These are phyloP conservation scores for Oxytropis ochrocephala DNA, from an alignment of 306 rosid genomes.

Conservation along the genomic window DNA sequence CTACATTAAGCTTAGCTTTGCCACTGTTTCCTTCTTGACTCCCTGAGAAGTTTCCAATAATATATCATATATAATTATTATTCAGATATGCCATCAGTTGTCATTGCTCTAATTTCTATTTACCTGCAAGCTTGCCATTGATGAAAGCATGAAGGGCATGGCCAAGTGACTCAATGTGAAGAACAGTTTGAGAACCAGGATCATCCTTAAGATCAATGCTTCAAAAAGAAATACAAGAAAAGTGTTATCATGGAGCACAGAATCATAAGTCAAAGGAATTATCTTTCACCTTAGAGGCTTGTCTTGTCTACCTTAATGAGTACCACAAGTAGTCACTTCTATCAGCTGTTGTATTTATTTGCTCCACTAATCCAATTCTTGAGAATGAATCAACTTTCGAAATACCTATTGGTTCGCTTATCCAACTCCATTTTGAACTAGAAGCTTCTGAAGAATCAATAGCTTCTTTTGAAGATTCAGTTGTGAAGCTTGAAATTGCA, in stretches of 20 bases:
- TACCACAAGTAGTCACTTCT: slow-evolving; percentile 96
- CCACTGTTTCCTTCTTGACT: slow-evolving; percentile 49
- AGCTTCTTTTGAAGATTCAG: slow-evolving; percentile 43
- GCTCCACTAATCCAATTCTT: slow-evolving; percentile 71
- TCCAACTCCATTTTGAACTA: slow-evolving; percentile 81
- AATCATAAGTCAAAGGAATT: slow-evolving; percentile 13
- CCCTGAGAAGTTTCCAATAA: slow-evolving; percentile 41
- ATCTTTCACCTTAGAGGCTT: slow-evolving; percentile 8
- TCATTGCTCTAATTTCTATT: background rate
- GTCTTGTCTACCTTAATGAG: slow-evolving; percentile 64
- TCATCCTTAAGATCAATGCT: slow-evolving; percentile 53
- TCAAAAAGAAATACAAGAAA: slow-evolving; percentile 4
- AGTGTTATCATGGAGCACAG: slow-evolving; percentile 9
- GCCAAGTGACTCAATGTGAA: slow-evolving; percentile 89
- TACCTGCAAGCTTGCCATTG: slow-evolving; percentile 82
- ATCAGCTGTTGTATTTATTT: slow-evolving; percentile 93
- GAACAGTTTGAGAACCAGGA: slow-evolving; percentile 52
- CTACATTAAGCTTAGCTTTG: slow-evolving; percentile 42
- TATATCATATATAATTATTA: background rate
- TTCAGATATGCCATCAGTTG: background rate
- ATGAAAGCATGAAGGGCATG: slow-evolving; percentile 77
- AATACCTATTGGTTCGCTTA: slow-evolving; percentile 80
- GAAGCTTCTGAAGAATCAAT: slow-evolving; percentile 47
- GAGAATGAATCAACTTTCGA: slow-evolving; percentile 57
- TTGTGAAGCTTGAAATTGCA: slow-evolving; percentile 53